phyloP scores from a whole-genome alignment of 2,329 filamentous ascomycete species.

The Pseudogymnoascus sp. region DNA sequence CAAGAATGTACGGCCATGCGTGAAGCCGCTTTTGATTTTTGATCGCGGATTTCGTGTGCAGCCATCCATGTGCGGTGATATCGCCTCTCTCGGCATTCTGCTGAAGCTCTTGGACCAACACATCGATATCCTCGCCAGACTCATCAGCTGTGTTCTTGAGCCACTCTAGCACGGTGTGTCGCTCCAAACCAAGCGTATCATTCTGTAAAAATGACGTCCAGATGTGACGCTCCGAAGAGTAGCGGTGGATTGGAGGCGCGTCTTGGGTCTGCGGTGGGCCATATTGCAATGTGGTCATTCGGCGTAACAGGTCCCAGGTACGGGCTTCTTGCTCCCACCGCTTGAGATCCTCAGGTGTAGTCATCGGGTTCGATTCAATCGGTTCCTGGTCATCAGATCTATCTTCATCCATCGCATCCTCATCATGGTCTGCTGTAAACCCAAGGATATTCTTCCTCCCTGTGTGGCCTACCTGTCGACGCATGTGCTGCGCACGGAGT shows the following conservation, averaged over 20 bases:
- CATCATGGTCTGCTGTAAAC: slow-evolving; percentile 20
- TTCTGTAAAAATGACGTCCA: slow-evolving; percentile 68
- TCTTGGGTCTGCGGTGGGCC: slow-evolving; percentile 26
- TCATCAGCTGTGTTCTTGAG: slow-evolving; percentile 66
- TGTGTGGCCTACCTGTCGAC: slow-evolving; percentile 20
- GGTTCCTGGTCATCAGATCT: neutral
- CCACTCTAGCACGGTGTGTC: slow-evolving; percentile 75
- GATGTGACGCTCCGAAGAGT: slow-evolving; percentile 50
- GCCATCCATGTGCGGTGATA: slow-evolving; percentile 79
- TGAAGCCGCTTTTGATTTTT: slow-evolving; percentile 81
- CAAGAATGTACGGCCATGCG: slow-evolving; percentile 55
- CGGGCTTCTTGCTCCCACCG: slow-evolving; percentile 76
- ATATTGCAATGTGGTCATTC: slow-evolving; percentile 57
- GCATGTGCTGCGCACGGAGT: slow-evolving; percentile 33
- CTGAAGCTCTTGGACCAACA: slow-evolving; percentile 67
- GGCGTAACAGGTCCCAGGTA: slow-evolving; percentile 77
- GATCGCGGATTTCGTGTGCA: slow-evolving; percentile 82
- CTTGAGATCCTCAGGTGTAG: slow-evolving; percentile 41
- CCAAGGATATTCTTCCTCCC: slow-evolving; percentile 31
- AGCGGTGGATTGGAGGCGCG: slow-evolving; percentile 38
- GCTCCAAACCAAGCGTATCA: slow-evolving; percentile 67
- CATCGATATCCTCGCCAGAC: slow-evolving; percentile 61
- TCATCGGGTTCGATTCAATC: slow-evolving; percentile 21
- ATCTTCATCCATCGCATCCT: slow-evolving; percentile 10
- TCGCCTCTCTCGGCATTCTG: slow-evolving; percentile 69